Evolutionary conservation across 2,329 filamentous ascomycete species (phyloP).

Genomic region (Sordariomycetes sp.): DNA sequence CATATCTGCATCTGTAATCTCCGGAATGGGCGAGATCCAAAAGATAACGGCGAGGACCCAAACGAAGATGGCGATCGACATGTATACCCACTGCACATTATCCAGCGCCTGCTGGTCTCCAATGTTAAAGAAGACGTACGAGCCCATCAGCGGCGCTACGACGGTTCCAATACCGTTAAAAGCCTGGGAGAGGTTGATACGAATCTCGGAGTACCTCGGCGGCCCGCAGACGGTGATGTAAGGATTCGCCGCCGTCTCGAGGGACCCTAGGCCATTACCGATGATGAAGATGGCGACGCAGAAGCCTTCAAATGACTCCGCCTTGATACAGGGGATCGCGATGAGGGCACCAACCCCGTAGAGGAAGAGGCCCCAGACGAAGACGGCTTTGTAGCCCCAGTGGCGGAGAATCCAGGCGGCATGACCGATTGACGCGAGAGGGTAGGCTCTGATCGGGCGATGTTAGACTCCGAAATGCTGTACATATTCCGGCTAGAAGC

Average conservation of each 20-base stretch:
- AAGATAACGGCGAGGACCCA: slow-evolving; percentile 42
- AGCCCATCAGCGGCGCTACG: slow-evolving; percentile 42
- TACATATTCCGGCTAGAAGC: slow-evolving; percentile 18
- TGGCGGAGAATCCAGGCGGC: slow-evolving; percentile 40
- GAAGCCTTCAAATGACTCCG: slow-evolving; percentile 60
- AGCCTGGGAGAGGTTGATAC: slow-evolving; percentile 61
- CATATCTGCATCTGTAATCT: slow-evolving; percentile 51
- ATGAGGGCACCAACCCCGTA: slow-evolving; percentile 50
- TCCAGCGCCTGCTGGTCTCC: slow-evolving; percentile 32
- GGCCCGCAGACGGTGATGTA: slow-evolving; percentile 32
- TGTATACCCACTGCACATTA: slow-evolving; percentile 52
- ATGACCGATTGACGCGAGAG: slow-evolving; percentile 37
- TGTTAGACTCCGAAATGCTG: slow-evolving; percentile 4
- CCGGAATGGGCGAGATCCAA: slow-evolving; percentile 34
- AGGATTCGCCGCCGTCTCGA: slow-evolving; percentile 68
- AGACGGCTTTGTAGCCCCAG: slow-evolving; percentile 53
- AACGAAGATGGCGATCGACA: slow-evolving; percentile 48
- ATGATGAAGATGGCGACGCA: slow-evolving; percentile 62
- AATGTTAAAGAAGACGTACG: slow-evolving; percentile 46
- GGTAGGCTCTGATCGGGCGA: slow-evolving; percentile 37
- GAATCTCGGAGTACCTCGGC: slow-evolving; percentile 56
- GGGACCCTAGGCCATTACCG: slow-evolving; percentile 57
- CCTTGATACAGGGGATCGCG: slow-evolving; percentile 37
- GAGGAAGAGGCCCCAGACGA: slow-evolving; percentile 54
- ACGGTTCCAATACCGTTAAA: slow-evolving; percentile 55